Conservation (phyloP, 345 rosid species). For the Rhodamnia rubescens region DNA sequence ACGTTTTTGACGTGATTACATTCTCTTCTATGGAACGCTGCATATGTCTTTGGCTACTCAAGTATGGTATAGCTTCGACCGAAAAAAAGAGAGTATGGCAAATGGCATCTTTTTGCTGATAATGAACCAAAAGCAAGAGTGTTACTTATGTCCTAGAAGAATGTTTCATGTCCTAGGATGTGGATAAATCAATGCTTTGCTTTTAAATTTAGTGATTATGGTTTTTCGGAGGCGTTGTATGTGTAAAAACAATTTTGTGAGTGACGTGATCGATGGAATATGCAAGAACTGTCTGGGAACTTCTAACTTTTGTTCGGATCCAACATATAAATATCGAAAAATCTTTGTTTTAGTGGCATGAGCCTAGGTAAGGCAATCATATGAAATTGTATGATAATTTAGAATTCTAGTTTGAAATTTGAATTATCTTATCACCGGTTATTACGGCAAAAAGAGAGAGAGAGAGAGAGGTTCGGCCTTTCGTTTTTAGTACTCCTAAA, state of each 20-base stretch:
- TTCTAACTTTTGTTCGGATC: neutral
- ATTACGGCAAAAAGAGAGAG: neutral
- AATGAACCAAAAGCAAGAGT: neutral
- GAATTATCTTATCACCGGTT: neutral
- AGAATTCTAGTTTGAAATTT: neutral
- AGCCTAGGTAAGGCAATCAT: neutral
- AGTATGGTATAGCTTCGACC: neutral
- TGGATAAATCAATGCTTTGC: neutral
- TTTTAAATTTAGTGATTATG: neutral
- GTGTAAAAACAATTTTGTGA: neutral
- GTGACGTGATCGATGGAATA: neutral
- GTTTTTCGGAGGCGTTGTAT: rapidly evolving
- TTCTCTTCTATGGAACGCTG: neutral
- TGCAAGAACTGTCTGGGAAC: neutral
- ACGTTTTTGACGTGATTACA: neutral
- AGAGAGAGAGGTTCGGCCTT: neutral
- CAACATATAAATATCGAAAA: too few relatives aligned
- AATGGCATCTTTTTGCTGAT: neutral
- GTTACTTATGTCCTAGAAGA: neutral
- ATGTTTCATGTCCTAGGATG: neutral
- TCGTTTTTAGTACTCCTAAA: neutral
- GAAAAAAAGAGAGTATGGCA: neutral
- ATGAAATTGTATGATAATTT: neutral
- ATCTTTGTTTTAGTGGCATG: neutral
- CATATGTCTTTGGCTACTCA: neutral